These are phyloP conservation scores for Aspergillus hiratsukae DNA, from an alignment of 2,329 filamentous ascomycete species.

Conservation along the genomic window DNA sequence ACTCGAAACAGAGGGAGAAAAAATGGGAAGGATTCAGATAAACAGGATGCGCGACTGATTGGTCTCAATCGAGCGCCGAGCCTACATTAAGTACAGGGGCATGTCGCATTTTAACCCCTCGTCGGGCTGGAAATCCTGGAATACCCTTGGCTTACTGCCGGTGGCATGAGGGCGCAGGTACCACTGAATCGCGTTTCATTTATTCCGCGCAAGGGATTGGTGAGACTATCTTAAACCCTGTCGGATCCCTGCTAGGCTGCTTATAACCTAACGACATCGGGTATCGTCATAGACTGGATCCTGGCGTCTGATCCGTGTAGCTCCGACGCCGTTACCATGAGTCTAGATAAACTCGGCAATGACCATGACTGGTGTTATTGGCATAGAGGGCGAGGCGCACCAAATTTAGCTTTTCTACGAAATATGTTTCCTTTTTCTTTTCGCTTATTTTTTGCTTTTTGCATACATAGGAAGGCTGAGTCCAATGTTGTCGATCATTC, in stretches of 20 bases:
- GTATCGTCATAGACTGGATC: neutral
- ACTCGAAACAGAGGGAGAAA: no score
- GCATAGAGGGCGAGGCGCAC: no score
- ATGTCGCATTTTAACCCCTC: neutral
- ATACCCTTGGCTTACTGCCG: neutral
- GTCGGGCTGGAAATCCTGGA: neutral
- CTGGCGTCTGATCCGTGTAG: neutral
- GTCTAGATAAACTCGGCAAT: neutral
- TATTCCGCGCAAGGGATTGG: neutral
- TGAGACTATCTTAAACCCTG: neutral
- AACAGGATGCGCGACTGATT: neutral
- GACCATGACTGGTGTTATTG: neutral
- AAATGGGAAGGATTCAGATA: constrained; percentile 1
- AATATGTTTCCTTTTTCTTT: no score
- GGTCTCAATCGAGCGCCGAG: neutral
- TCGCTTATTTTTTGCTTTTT: neutral
- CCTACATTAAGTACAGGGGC: neutral
- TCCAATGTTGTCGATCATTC: neutral
- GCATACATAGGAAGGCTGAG: neutral
- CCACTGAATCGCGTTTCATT: neutral
- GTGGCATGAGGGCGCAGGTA: neutral
- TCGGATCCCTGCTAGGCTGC: neutral
- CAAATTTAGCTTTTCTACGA: no score
- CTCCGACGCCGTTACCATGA: no score
- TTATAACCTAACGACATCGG: neutral